Percentiles rank a stretch among this genome's conserved stretches.
Conservation (phyloP, 768 basidiomycete species). For the Lactarius tabidus region DNA sequence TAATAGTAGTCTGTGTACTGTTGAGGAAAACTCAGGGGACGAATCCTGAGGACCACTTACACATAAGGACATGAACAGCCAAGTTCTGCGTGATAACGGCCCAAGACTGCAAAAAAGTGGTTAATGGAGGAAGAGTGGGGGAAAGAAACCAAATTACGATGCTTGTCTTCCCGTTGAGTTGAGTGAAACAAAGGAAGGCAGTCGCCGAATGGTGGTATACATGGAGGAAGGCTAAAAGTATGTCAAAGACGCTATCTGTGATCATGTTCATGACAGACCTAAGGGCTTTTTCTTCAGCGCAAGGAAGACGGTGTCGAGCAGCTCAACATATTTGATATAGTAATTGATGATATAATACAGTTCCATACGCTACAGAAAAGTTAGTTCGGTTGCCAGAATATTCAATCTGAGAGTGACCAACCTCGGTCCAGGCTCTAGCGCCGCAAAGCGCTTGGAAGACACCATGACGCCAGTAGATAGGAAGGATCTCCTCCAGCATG, state of each 20-base stretch:
- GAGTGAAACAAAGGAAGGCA: constrained; percentile 89
- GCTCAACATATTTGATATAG: constrained; percentile 96
- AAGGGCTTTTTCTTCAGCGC: constrained; percentile 98
- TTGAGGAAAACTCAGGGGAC: constrained; percentile 2
- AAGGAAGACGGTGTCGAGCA: constrained; percentile 95
- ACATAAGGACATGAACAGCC: constrained; percentile 95
- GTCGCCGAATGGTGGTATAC: constrained; percentile 99
- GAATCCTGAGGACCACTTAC: constrained; percentile 46
- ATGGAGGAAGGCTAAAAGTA: constrained; percentile 79
- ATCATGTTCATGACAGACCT: constrained; percentile 46
- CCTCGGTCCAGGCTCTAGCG: constrained; percentile 78
- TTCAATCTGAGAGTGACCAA: constrained; percentile 40
- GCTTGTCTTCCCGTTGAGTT: constrained; percentile 91
- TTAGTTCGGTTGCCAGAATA: neutral
- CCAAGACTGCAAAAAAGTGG: constrained; percentile 70
- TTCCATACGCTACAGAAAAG: constrained; percentile 64
- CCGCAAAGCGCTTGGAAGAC: constrained; percentile 76
- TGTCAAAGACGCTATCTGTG: constrained; percentile 1
- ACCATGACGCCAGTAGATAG: constrained; percentile 68
- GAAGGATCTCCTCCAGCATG: constrained; percentile 89
- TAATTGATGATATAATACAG: constrained; percentile 99
- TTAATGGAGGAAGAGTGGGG: neutral
- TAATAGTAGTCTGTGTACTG: constrained; percentile 87
- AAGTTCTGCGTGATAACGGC: constrained; percentile 90
- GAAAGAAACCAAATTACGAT: constrained; percentile 47